Conservation (phyloP, 768 basidiomycete species). For the Leucosporidium scottii region DNA sequence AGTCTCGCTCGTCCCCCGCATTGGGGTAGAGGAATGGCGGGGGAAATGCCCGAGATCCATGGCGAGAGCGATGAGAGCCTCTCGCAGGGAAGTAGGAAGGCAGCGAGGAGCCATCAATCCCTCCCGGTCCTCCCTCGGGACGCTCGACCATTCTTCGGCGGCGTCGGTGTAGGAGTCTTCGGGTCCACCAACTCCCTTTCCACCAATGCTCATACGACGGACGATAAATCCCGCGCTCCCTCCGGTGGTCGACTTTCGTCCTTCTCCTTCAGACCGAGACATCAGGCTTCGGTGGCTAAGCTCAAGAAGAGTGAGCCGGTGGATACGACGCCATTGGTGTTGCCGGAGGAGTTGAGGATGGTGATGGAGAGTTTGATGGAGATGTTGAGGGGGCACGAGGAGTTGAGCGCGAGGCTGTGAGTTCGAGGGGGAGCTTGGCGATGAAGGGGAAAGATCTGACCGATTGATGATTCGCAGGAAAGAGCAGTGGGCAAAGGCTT, state of each 20-base stretch:
- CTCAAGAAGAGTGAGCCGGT: constrained; percentile 44
- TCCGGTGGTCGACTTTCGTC: not conserved
- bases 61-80: not conserved
- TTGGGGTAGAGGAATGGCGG: not conserved
- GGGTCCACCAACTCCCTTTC: not conserved
- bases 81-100: too few relatives aligned
- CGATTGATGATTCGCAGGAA: constrained; percentile 37
- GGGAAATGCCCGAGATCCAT: constrained; percentile 4
- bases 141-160: too few relatives aligned
- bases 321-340: constrained; percentile 57
- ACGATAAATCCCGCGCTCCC: not conserved
- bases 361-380: constrained; percentile 82
- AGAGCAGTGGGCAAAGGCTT: constrained; percentile 92
- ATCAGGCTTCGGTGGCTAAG: constrained; percentile 8
- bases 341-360: constrained; percentile 78
- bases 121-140: not conserved
- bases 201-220: not conserved
- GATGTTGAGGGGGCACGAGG: constrained; percentile 80
- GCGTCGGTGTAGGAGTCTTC: not conserved
- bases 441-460: not conserved
- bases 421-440: too few relatives aligned
- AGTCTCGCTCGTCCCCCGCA: not conserved
- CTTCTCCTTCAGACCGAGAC: not conserved
- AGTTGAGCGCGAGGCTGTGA: constrained; percentile 66
- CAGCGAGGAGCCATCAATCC: not conserved